A percentile compares a stretch with the other conserved stretches of the same genome.
These are phyloP conservation scores for Colletotrichum shisoi DNA, from an alignment of 2,329 filamentous ascomycete genomes.

Conservation along the genomic window DNA sequence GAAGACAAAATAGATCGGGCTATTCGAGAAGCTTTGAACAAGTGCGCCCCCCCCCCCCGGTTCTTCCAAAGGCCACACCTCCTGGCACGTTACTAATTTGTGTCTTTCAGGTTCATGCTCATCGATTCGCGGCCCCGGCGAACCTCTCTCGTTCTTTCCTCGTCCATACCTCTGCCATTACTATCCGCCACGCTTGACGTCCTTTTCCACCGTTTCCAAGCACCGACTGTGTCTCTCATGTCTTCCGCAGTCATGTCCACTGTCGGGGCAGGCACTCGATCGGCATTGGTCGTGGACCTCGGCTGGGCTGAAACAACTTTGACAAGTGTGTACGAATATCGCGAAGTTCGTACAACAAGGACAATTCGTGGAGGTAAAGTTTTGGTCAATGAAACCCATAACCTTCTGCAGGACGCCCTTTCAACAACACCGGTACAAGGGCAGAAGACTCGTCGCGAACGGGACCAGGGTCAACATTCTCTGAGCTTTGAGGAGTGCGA, in stretches of 20 bases:
- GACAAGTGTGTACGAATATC: conserved; percentile 89
- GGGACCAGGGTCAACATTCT: conserved; percentile 46
- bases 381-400: conserved; percentile 74
- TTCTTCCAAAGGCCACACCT: neutral
- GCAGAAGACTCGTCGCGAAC: conserved; percentile 16
- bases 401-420: conserved; percentile 62
- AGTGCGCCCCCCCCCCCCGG: conserved; percentile 62
- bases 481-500: conserved; percentile 82
- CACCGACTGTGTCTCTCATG: conserved; percentile 81
- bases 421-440: conserved; percentile 10
- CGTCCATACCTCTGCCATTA: conserved; percentile 77
- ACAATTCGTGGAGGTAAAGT: conserved; percentile 78
- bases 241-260: conserved; percentile 77
- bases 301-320: conserved; percentile 91
- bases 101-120: conserved; percentile 62
- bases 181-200: conserved; percentile 78
- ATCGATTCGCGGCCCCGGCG: conserved; percentile 80
- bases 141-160: conserved; percentile 78
- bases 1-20: conserved; percentile 87
- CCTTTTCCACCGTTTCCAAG: conserved; percentile 81
- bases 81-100: conserved; percentile 31
- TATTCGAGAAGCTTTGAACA: conserved; percentile 81
- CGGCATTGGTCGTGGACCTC: conserved; percentile 86
- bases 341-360: conserved; percentile 75
- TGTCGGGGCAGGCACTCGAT: conserved; percentile 81